Evolutionary conservation across 768 basidiomycete genomes (phyloP).

Genomic region (Suillus fuscotomentosus): DNA sequence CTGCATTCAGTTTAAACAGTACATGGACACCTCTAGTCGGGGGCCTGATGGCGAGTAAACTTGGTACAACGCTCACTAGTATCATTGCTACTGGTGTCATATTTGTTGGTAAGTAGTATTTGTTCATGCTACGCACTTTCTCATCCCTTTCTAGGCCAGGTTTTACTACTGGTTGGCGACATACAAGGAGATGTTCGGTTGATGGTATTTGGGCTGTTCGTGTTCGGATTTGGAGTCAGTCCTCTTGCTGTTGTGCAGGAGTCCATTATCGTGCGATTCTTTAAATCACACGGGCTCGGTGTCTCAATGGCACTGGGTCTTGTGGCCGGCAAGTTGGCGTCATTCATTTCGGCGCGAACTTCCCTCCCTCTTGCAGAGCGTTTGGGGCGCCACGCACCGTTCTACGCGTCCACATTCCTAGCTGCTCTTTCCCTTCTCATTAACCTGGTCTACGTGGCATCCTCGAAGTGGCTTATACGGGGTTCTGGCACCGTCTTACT

Average conservation of each 20-base stretch:
- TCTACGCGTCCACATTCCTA: constrained; percentile 64
- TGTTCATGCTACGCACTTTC: not conserved
- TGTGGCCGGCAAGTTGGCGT: constrained; percentile 75
- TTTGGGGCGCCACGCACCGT: constrained; percentile 71
- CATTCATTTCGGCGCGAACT: constrained; percentile 72
- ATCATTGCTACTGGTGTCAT: constrained; percentile 77
- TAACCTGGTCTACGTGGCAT: constrained; percentile 65
- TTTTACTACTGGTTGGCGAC: constrained; percentile 66
- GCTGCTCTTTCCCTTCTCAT: constrained; percentile 64
- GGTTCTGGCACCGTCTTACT: constrained; percentile 55
- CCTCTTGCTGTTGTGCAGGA: constrained; percentile 84
- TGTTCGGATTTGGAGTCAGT: constrained; percentile 78
- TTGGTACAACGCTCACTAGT: constrained; percentile 71
- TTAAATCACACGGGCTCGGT: constrained; percentile 72
- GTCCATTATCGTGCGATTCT: constrained; percentile 81
- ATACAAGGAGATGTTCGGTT: constrained; percentile 55
- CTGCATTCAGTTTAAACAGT: constrained; percentile 73
- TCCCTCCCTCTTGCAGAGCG: constrained; percentile 72
- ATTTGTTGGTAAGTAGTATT: constrained; percentile 45
- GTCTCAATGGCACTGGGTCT: constrained; percentile 82
- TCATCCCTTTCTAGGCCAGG: constrained; percentile 47
- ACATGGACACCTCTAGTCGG: constrained; percentile 79
- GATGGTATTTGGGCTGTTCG: constrained; percentile 75
- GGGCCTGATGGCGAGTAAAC: constrained; percentile 64
- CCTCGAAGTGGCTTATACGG: constrained; percentile 63